Conservation (phyloP, 2,329 filamentous ascomycete species). For the Microdochium nivale region DNA sequence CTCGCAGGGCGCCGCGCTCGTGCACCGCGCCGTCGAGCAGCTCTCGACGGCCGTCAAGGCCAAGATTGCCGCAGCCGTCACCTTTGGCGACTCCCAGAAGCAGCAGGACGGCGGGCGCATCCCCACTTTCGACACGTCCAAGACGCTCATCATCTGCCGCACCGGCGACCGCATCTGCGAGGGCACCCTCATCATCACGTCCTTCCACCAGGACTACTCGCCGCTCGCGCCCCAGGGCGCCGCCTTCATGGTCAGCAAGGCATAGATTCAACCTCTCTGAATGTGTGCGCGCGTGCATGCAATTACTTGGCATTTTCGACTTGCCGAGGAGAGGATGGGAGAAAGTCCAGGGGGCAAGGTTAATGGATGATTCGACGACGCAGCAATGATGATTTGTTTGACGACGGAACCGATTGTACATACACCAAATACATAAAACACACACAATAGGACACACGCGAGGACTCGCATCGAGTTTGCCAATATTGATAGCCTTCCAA, state of each 20-base stretch:
- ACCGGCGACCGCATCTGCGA: slow-evolving; percentile 39
- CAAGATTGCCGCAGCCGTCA: slow-evolving; percentile 16
- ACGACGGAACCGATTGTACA: too few species aligned
- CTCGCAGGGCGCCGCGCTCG: slow-evolving; percentile 22
- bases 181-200: slow-evolving; percentile 28
- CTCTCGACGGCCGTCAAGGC: slow-evolving; percentile 7
- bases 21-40: slow-evolving; percentile 19
- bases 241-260: slow-evolving; percentile 1
- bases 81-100: slow-evolving; percentile 23
- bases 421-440: too few species aligned
- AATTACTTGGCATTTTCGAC: too few species aligned
- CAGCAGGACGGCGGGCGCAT: slow-evolving; percentile 18
- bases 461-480: too few species aligned
- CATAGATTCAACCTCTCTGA: background rate
- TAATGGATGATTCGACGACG: too few species aligned
- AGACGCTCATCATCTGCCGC: slow-evolving; percentile 34
- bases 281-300: too few species aligned
- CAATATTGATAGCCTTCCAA: too few species aligned
- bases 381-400: too few species aligned
- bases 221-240: background rate
- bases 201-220: slow-evolving; percentile 27
- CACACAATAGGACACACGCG: too few species aligned
- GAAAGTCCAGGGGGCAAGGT: too few species aligned
- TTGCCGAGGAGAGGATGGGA: too few species aligned
- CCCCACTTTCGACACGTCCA: slow-evolving; percentile 15